Percentiles rank a stretch among this genome's conserved stretches.
Conservation (phyloP, 768 basidiomycete species). For the Scleroderma citrinum region DNA sequence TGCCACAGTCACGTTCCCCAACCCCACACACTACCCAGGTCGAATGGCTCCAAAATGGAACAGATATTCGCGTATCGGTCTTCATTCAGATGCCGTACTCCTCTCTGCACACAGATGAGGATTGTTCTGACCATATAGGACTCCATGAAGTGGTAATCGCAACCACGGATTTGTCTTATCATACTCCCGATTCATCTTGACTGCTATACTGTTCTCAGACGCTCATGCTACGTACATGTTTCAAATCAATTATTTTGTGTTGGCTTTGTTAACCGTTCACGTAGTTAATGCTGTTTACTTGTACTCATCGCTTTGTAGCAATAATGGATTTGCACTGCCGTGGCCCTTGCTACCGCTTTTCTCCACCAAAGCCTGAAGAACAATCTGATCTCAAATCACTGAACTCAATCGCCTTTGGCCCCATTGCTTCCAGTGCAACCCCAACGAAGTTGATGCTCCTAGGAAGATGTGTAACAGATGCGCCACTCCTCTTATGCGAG, state of each 20-base stretch:
- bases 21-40: neutral
- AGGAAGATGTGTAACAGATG: neutral
- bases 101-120: neutral
- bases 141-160: conserved; percentile 22
- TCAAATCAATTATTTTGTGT: conserved; percentile 4
- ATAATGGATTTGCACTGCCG: neutral
- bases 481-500: neutral
- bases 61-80: conserved; percentile 22
- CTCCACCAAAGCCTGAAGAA: too few relatives aligned
- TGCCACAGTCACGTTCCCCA: neutral
- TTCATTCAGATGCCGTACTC: conserved; percentile 25
- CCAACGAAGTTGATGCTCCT: neutral
- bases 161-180: conserved; percentile 17
- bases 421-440: too few relatives aligned
- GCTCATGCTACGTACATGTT: conserved; percentile 9
- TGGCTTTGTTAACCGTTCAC: neutral
- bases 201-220: neutral
- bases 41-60: conserved; percentile 10
- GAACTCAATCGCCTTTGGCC: too few relatives aligned
- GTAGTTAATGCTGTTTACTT: conserved; percentile 4
- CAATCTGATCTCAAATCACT: too few relatives aligned
- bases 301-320: neutral
- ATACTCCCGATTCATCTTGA: conserved; percentile 10
- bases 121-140: neutral
- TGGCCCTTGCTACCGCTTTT: neutral